Conservation (phyloP, 257 asterid species). For the Solanum peruvianum region DNA sequence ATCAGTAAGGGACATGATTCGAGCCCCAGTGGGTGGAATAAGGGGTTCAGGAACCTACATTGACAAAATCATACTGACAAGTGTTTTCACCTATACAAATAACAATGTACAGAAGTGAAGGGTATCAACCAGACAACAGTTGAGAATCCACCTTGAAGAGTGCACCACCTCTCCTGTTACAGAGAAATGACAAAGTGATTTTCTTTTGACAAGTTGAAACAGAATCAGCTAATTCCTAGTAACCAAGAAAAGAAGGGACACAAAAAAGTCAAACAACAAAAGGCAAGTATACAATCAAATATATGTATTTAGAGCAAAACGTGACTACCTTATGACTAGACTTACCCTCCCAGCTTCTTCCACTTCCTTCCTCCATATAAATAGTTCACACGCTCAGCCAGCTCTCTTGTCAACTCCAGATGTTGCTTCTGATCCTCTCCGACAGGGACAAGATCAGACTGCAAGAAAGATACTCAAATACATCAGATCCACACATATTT, state of each 20-base stretch:
- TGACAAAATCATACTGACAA: slow-evolving; percentile 7
- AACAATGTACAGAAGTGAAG: background rate
- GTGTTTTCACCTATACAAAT: slow-evolving; percentile 8
- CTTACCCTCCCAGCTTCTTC: slow-evolving; percentile 99
- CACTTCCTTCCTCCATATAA: slow-evolving; percentile 91
- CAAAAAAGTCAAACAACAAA: slow-evolving; percentile 7
- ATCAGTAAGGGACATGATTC: slow-evolving; percentile 98
- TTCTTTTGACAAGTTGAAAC: background rate
- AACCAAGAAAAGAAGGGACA: slow-evolving; percentile 10
- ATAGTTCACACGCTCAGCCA: slow-evolving; percentile 87
- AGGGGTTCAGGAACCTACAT: slow-evolving; percentile 91
- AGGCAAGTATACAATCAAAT: background rate
- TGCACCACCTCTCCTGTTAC: slow-evolving; percentile 79
- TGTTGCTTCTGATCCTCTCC: slow-evolving; percentile 99
- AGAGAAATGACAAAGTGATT: background rate
- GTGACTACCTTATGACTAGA: background rate
- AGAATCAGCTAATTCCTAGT: slow-evolving; percentile 14
- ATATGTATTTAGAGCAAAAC: background rate
- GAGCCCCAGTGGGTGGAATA: slow-evolving; percentile 97
- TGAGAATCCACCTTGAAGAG: slow-evolving; percentile 66
- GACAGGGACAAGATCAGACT: slow-evolving; percentile 98
- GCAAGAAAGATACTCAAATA: slow-evolving; percentile 29
- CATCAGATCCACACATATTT: slow-evolving; percentile 26
- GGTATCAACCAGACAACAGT: slow-evolving; percentile 5
- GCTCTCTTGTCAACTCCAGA: slow-evolving; percentile 84